Evolutionary conservation across 2,329 filamentous ascomycete genomes (phyloP).

Genomic region (Fusarium sp.): DNA sequence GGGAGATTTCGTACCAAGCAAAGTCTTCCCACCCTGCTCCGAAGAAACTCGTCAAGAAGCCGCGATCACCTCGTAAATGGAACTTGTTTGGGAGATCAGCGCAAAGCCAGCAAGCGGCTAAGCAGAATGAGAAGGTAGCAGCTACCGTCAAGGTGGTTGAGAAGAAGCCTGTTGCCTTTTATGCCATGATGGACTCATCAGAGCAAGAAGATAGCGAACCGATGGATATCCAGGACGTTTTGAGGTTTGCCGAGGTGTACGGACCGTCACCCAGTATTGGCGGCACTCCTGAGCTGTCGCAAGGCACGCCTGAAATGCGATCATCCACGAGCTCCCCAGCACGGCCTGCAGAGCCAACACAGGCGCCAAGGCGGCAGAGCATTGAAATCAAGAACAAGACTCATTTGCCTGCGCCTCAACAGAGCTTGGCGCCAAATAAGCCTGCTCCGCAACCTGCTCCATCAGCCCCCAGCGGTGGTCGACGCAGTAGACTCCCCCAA

Average conservation of each 20-base stretch:
- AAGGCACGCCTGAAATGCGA: constrained; percentile 28
- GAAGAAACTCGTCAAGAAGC: constrained; percentile 65
- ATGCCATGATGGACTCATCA: constrained; percentile 68
- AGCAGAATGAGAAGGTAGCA: constrained; percentile 55
- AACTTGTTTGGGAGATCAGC: constrained; percentile 67
- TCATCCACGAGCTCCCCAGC: constrained; percentile 16
- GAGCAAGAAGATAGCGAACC: constrained; percentile 61
- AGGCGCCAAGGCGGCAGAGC: not conserved
- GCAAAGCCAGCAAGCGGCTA: constrained; percentile 54
- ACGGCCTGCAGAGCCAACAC: constrained; percentile 10
- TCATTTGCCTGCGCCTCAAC: constrained; percentile 15
- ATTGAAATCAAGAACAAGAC: constrained; percentile 12
- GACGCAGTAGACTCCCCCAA: constrained; percentile 73
- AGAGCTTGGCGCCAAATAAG: constrained; percentile 6
- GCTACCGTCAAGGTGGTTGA: constrained; percentile 60
- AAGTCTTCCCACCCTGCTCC: constrained; percentile 46
- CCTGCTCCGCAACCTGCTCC: constrained; percentile 5
- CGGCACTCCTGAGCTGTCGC: constrained; percentile 26
- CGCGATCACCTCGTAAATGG: constrained; percentile 68
- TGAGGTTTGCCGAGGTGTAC: constrained; percentile 59
- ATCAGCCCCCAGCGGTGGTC: constrained; percentile 20
- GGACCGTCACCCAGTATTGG: constrained; percentile 33
- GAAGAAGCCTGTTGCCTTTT: constrained; percentile 65
- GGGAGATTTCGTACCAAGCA: constrained; percentile 48
- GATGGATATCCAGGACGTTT: constrained; percentile 54